These are phyloP conservation scores for Gillenia trifoliata DNA, from an alignment of 306 rosid species.

Conservation along the genomic window DNA sequence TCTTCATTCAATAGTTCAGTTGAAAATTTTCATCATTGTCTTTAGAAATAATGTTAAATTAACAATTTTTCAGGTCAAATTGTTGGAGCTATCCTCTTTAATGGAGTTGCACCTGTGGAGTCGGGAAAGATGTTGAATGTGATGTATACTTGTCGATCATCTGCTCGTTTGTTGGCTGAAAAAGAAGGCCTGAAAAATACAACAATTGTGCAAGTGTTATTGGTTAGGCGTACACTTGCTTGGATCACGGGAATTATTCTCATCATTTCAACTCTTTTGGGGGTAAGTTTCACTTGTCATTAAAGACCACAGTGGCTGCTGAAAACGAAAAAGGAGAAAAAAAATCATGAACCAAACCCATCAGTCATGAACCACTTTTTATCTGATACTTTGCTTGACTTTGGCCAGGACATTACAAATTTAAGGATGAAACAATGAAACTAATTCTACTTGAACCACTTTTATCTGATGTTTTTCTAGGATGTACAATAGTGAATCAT, in stretches of 20 bases:
- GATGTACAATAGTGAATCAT: not conserved
- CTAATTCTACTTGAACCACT: not conserved
- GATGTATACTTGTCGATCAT: constrained; percentile 38
- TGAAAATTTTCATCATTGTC: not conserved
- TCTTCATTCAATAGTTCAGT: not conserved
- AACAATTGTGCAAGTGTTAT: constrained; percentile 30
- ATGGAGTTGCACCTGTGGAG: constrained; percentile 32
- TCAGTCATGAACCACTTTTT: not conserved
- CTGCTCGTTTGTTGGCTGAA: constrained; percentile 69
- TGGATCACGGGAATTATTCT: constrained; percentile 87
- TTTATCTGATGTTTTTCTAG: not conserved
- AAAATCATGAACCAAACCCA: not conserved
- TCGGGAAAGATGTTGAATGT: constrained; percentile 51
- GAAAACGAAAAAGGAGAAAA: no score
- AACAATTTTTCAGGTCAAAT: constrained; percentile 71
- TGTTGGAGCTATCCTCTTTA: constrained; percentile 73
- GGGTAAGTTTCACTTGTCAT: constrained; percentile 49
- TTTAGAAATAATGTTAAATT: constrained; percentile 16
- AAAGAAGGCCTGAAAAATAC: constrained; percentile 14
- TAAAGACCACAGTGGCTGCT: not conserved
- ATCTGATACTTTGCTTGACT: not conserved
- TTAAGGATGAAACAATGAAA: not conserved
- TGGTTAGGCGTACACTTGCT: constrained; percentile 80
- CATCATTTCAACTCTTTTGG: constrained; percentile 72
- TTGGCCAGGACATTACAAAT: not conserved